Base-by-base conservation (phyloP, 139 green algal species). In the Coelastrella sp. region DNA sequence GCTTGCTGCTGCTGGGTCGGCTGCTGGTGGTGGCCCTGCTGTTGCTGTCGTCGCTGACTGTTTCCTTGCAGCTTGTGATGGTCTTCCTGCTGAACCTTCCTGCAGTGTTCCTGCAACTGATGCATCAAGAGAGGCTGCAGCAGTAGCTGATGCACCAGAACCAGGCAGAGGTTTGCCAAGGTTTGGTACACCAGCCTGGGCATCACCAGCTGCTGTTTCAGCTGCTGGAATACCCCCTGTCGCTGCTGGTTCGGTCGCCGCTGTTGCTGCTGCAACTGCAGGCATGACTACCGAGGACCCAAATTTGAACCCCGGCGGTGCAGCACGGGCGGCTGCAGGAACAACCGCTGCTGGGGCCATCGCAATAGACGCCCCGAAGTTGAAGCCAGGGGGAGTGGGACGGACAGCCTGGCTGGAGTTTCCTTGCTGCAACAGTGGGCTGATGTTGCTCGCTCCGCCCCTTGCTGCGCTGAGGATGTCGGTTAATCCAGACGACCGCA, bases 1-100 rank as follows among this genome's bases (percentile, higher is more conserved):
- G 32, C 32, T 47, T 47, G 32, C 32, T 47, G 32, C 32, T 47
- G 32, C 32, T 47, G 32, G 0, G 32, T 47, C 32, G 32, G 22
- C 23, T 80, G 22, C 74, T 80, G 74, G n/a, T 80, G 74, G 10
- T 57, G 74, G 22, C 58, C 22, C 74, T 80, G 74, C 74, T 80
- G 74, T 23, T 80, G 74, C 17, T 80, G 74, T 58, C 16, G 74
- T 23, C 16, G 3, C 17, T 59, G 22, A 3, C 8, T 19, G 13
- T 13, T 3, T 77, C 14, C 71, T 20, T 77, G 5, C 3, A n/a
- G 7, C 71, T 77, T 16, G 16, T 77, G 71, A 7, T 77, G 20
- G 11, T 3, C 20, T 11, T 77, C 16, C 71, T 77, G 71, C 17
- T 77, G 71, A n/a, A 14, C 11, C 64, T 71, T 11, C 16, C 16